Percentiles rank a stretch among this genome's conserved stretches.
Conservation (phyloP, 352 stramenopile genomes). For the Phytophthora pisi region DNA sequence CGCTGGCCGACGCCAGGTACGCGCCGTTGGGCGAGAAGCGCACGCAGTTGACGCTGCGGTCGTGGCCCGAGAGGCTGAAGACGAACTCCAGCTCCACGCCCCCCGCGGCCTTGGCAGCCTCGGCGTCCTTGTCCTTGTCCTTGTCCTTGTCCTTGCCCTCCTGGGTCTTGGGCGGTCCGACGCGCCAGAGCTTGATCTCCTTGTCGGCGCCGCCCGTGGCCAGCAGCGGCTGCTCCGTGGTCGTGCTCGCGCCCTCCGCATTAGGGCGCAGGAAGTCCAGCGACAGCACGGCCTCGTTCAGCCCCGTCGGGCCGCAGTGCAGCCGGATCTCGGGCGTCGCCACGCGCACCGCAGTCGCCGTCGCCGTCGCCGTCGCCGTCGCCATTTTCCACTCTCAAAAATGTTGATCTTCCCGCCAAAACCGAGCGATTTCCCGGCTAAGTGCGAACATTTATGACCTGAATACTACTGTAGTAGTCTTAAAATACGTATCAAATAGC, state of each 20-base stretch:
- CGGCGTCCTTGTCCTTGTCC: neutral
- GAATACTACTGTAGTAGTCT: too few relatives aligned
- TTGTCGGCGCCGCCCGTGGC: conserved; percentile 89
- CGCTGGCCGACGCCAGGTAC: conserved; percentile 88
- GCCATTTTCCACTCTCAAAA: neutral
- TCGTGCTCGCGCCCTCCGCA: neutral
- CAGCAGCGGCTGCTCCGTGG: conserved; percentile 40
- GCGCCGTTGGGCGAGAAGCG: conserved; percentile 90
- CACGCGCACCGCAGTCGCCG: conserved; percentile 47
- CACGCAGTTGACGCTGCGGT: conserved; percentile 91
- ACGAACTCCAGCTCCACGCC: conserved; percentile 64
- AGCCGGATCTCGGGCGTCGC: conserved; percentile 86
- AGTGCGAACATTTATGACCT: neutral
- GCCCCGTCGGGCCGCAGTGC: conserved; percentile 83
- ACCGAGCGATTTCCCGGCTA: neutral
- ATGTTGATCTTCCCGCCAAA: conserved; percentile 2
- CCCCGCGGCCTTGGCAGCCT: conserved; percentile 4
- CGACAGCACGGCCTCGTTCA: conserved; percentile 89
- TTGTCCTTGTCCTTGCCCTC: neutral
- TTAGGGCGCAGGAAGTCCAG: conserved; percentile 70
- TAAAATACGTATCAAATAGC: too few relatives aligned
- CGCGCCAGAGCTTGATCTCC: conserved; percentile 88
- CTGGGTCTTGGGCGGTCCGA: conserved; percentile 20
- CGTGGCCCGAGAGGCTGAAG: conserved; percentile 87
- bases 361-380: neutral